Percentiles rank a stretch among this genome's conserved stretches.
These are phyloP conservation scores for Bretschneidera sinensis DNA, from an alignment of 345 rosid genomes.

Conservation along the genomic window DNA sequence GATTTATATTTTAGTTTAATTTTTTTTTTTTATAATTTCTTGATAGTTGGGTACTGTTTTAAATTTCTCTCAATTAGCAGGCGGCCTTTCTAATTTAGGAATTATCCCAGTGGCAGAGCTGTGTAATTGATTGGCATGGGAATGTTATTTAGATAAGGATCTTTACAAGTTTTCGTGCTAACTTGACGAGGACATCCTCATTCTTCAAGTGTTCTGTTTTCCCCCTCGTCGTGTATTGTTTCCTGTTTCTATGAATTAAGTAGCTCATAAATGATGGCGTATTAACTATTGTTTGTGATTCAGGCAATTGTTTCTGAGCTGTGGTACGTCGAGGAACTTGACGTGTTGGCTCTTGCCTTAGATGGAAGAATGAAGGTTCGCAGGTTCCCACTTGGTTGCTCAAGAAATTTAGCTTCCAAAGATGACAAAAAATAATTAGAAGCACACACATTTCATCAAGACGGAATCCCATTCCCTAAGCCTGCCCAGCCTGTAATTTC, in stretches of 20 bases:
- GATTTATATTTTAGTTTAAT: too few species aligned
- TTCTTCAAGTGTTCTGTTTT: not conserved
- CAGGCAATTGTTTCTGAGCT: slow-evolving; percentile 76
- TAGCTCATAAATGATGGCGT: not conserved
- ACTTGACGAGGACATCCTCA: not conserved
- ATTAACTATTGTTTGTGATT: not conserved
- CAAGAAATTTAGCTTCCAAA: slow-evolving; percentile 19
- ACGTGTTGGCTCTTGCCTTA: slow-evolving; percentile 71
- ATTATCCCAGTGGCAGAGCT: too few species aligned
- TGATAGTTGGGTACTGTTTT: too few species aligned
- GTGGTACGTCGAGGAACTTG: slow-evolving; percentile 75
- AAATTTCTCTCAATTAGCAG: too few species aligned
- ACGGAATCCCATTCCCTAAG: too few species aligned
- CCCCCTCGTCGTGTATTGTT: too few species aligned
- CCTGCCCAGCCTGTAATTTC: not conserved
- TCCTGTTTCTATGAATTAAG: not conserved
- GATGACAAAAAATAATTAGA: not conserved
- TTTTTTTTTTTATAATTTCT: too few species aligned
- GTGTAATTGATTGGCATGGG: not conserved
- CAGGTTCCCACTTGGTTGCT: slow-evolving; percentile 47
- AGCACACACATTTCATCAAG: not conserved
- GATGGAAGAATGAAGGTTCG: slow-evolving; percentile 65
- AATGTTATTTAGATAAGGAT: not conserved
- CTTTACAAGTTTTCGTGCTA: not conserved
- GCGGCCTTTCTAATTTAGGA: too few species aligned